Evolutionary conservation across 2,329 filamentous ascomycete genomes (phyloP), one percentile per base, ranked within the genome.

Genomic region (Chrysoporthe deuterocubensis): DNA sequence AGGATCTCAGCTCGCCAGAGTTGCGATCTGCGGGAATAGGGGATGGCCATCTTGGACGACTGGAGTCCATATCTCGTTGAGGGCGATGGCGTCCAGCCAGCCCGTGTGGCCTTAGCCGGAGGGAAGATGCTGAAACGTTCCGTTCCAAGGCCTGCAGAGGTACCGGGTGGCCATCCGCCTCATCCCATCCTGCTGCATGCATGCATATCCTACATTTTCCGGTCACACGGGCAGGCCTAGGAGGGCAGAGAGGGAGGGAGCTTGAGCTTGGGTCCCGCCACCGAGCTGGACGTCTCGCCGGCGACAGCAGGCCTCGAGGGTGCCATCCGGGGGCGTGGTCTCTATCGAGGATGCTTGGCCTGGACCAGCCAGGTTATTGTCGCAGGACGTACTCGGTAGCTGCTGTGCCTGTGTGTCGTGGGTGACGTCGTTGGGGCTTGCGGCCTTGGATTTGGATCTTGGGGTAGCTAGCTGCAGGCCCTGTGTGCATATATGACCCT

Each of bases 1-100:
- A 69, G 65, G 63, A 44, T 65, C 32, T 42, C 21, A 32, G 34
- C 16, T 57, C 21, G 37, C 32, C 62, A 34, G 57, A 65, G 65
- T 67, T 67, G 65, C 18, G 68, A 69, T 69, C 68, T 65, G 65
- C 68, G 60, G 65, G 57, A 67, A 69, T 67, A 69, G 65, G 68
- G 67, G 59, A 61, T 61, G 59, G 68, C 65, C 37, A 54, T 60
- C 54, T 26, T 48, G 37, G 18, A n/a, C 34, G 40, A 32, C 42
- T 21, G n/a, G 44, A 34, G 44, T 26, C 32, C 50, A 54, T 54
- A 54, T 54, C 50, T 54, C 50, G 50, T 26, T 54, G 21, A 34
- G 2, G 14, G 50, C 11, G 3, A 34, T 54, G 50, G 50, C 32
- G 21, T 26, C 26, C 50, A 54, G 7, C 7, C 21, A 26, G 26